phyloP scores from a whole-genome alignment of 768 basidiomycete genomes.

The Calocybe gangraenosa region DNA sequence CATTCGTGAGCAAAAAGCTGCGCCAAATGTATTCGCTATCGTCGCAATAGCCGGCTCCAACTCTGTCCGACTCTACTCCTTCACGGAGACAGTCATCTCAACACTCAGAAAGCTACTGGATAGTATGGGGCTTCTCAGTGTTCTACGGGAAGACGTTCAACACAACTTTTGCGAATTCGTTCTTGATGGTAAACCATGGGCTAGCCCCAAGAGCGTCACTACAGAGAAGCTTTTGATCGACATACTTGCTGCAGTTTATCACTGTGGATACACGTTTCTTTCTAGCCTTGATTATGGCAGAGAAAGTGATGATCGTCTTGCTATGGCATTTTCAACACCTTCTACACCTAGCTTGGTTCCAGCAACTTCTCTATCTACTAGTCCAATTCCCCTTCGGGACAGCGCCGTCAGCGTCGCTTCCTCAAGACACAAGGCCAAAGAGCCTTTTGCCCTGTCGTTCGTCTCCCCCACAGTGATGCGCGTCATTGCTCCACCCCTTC shows the following conservation, averaged over 20 bases:
- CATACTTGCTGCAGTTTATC: constrained; percentile 58
- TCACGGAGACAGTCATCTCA: constrained; percentile 47
- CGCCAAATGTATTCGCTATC: constrained; percentile 60
- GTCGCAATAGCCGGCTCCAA: constrained; percentile 64
- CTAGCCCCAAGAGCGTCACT: constrained; percentile 56
- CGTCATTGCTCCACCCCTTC: constrained; percentile 73
- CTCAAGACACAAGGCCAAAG: constrained; percentile 30
- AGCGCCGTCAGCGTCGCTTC: constrained; percentile 32
- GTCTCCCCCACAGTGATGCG: constrained; percentile 62
- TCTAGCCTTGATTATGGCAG: constrained; percentile 75
- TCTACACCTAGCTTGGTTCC: constrained; percentile 23
- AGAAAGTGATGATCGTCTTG: constrained; percentile 68
- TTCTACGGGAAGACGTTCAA: constrained; percentile 48
- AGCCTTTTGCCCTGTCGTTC: constrained; percentile 73
- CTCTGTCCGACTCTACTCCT: constrained; percentile 67
- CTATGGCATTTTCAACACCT: constrained; percentile 65
- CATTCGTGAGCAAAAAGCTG: constrained; percentile 48
- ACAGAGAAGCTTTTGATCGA: constrained; percentile 70
- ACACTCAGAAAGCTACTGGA: constrained; percentile 57
- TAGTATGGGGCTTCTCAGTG: constrained; percentile 34
- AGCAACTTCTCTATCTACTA: constrained; percentile 30
- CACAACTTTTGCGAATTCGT: constrained; percentile 65
- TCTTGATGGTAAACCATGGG: constrained; percentile 71
- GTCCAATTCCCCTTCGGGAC: constrained; percentile 33
- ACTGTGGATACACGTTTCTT: constrained; percentile 58